A percentile compares a stretch with the other conserved stretches of the same genome.
Evolutionary conservation across 106 monocot genomes (phyloP).

Genomic region (Apostasia ramifera): DNA sequence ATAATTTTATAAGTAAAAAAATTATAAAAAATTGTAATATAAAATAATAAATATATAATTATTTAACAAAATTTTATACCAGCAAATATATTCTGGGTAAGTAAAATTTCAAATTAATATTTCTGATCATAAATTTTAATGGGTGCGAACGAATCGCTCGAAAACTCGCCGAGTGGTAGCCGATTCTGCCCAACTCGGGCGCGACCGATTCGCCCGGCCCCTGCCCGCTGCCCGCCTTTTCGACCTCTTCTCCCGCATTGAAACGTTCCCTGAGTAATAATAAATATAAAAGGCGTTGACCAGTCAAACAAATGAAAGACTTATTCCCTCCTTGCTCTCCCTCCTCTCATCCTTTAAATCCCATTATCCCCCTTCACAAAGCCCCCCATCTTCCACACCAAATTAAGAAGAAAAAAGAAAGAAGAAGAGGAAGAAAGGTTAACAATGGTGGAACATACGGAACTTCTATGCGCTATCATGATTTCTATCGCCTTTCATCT

Average conservation of each 20-base stretch:
- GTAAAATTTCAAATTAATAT: too few species aligned
- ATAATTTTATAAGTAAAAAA: too few species aligned
- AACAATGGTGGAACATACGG: constrained; percentile 5
- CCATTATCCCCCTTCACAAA: neutral
- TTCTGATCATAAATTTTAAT: too few species aligned
- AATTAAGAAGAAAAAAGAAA: neutral
- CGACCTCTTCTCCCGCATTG: constrained; percentile 10
- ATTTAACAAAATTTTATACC: too few species aligned
- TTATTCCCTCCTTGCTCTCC: neutral
- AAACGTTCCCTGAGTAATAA: neutral
- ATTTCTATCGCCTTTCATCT: constrained; percentile 13
- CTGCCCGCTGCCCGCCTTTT: neutral
- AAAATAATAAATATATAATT: too few species aligned
- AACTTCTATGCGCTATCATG: constrained; percentile 4
- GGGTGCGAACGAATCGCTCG: too few species aligned
- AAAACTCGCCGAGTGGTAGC: too few species aligned
- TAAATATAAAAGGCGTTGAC: neutral
- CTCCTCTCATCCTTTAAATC: neutral
- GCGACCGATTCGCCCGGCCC: constrained; percentile 4
- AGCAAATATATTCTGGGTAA: too few species aligned
- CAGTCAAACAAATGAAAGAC: neutral
- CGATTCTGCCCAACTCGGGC: too few species aligned
- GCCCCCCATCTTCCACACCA: neutral
- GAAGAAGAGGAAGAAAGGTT: constrained; percentile 5
- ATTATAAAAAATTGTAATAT: too few species aligned